phyloP scores from a whole-genome alignment of 2,329 filamentous ascomycete genomes.

The Ceratocystiopsis sp. region DNA sequence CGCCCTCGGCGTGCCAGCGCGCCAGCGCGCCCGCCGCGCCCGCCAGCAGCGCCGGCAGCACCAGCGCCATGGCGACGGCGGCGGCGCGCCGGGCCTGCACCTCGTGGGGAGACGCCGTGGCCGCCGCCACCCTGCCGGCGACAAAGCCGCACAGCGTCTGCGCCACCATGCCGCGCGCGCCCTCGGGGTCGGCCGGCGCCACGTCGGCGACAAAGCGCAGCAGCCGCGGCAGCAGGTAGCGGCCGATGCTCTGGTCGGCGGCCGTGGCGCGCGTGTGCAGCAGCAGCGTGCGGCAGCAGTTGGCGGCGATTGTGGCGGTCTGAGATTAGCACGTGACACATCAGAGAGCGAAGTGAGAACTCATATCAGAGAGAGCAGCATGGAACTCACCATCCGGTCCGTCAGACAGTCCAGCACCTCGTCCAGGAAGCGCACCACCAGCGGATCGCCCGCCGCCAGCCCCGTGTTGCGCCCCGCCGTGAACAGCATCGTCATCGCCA shows the following conservation, averaged over 20 bases:
- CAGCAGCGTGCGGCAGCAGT: conserved; percentile 74
- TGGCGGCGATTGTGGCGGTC: conserved; percentile 78
- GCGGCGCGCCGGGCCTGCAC: no score
- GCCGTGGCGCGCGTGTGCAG: conserved; percentile 43
- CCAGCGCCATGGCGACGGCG: conserved; percentile 50
- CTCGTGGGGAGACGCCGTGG: conserved; percentile 26
- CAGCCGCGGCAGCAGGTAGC: conserved; percentile 58
- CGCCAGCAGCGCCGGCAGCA: conserved; percentile 61
- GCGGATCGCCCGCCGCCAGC: conserved; percentile 56
- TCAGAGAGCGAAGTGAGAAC: neutral
- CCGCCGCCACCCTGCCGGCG: conserved; percentile 14
- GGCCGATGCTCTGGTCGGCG: conserved; percentile 56
- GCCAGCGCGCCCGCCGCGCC: conserved; percentile 37
- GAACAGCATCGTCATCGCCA: conserved; percentile 78
- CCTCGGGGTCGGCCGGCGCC: conserved; percentile 62
- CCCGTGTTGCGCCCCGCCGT: conserved; percentile 62
- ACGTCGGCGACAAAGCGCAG: conserved; percentile 57
- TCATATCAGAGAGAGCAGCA: neutral
- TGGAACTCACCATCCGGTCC: conserved; percentile 45
- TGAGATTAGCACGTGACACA: conserved; percentile 13
- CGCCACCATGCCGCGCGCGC: conserved; percentile 51
- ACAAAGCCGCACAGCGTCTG: conserved; percentile 65
- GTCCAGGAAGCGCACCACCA: conserved; percentile 58
- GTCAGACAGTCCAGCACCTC: conserved; percentile 74
- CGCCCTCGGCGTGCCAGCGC: conserved; percentile 23